Evolutionary conservation across 305 asterid species (phyloP).

Genomic region (Salvia sclarea): DNA sequence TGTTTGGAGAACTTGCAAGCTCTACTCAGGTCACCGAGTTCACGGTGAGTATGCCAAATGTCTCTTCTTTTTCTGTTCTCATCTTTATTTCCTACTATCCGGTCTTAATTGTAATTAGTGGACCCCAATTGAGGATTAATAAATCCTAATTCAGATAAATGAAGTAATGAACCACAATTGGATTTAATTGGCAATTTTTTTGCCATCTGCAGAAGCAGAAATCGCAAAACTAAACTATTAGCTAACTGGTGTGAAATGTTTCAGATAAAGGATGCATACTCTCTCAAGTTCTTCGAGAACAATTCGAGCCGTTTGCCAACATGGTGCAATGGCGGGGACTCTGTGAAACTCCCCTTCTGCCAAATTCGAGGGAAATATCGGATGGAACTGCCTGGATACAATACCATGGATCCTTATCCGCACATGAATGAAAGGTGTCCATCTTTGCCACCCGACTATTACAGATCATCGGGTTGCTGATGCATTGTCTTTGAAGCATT

Average conservation of each 20-base stretch:
- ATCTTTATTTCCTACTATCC: not conserved
- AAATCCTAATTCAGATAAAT: no score
- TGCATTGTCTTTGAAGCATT: not conserved
- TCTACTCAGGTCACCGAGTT: constrained; percentile 91
- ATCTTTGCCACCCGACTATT: constrained; percentile 72
- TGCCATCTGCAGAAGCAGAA: no score
- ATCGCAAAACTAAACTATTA: no score
- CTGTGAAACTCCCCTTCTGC: constrained; percentile 59
- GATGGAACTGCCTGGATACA: constrained; percentile 88
- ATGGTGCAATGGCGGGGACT: constrained; percentile 62
- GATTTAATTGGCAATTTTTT: not conserved
- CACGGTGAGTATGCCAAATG: constrained; percentile 62
- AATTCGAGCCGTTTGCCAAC: constrained; percentile 55
- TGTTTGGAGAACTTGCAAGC: constrained; percentile 67
- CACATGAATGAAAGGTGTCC: constrained; percentile 94
- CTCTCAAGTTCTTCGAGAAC: constrained; percentile 57
- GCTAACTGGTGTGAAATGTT: constrained; percentile 2
- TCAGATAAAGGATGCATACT: constrained; percentile 69
- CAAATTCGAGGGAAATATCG: constrained; percentile 82
- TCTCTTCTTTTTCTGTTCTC: no score
- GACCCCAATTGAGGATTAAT: no score
- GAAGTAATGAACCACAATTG: no score
- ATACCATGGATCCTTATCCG: constrained; percentile 67
- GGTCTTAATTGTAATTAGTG: no score
- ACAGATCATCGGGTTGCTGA: constrained; percentile 69